Evolutionary conservation across 257 asterid genomes (phyloP).

Genomic region (Lantana camara): DNA sequence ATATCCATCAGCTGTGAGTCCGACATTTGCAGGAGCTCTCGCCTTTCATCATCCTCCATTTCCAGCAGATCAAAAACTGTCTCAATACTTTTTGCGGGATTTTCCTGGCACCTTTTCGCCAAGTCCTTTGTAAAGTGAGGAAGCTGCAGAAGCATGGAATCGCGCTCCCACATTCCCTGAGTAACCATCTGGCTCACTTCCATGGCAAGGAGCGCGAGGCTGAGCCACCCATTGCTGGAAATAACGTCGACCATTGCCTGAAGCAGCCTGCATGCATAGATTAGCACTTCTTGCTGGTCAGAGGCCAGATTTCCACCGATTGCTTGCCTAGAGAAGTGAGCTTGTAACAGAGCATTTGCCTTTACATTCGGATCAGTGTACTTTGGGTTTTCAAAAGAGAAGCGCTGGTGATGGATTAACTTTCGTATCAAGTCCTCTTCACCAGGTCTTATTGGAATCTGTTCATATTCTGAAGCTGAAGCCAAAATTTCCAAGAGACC

Average conservation of each 20-base stretch:
- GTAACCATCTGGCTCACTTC: slow-evolving; percentile 69
- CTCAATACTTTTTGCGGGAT: slow-evolving; percentile 46
- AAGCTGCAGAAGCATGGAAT: slow-evolving; percentile 63
- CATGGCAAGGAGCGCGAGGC: slow-evolving; percentile 59
- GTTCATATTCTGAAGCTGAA: slow-evolving; percentile 62
- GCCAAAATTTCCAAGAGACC: slow-evolving; percentile 59
- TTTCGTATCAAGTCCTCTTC: slow-evolving; percentile 58
- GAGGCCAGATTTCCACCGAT: slow-evolving; percentile 56
- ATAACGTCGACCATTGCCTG: slow-evolving; percentile 71
- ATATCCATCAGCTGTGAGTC: slow-evolving; percentile 57
- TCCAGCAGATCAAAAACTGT: slow-evolving; percentile 55
- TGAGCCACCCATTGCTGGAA: slow-evolving; percentile 69
- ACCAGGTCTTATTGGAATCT: slow-evolving; percentile 59
- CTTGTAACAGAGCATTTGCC: slow-evolving; percentile 60
- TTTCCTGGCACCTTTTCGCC: slow-evolving; percentile 55
- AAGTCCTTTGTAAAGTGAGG: slow-evolving; percentile 61
- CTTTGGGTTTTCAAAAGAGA: slow-evolving; percentile 57
- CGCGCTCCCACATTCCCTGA: slow-evolving; percentile 72
- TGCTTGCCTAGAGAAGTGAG: slow-evolving; percentile 56
- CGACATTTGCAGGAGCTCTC: slow-evolving; percentile 57
- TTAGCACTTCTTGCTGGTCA: slow-evolving; percentile 62
- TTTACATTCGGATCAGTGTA: slow-evolving; percentile 52
- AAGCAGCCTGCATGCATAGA: slow-evolving; percentile 53
- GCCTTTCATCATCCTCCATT: slow-evolving; percentile 65
- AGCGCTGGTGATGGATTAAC: slow-evolving; percentile 54